A percentile compares a stretch with the other conserved stretches of the same genome.
phyloP scores from a whole-genome alignment of 345 rosid genomes.

The Odontarrhena argentea region DNA sequence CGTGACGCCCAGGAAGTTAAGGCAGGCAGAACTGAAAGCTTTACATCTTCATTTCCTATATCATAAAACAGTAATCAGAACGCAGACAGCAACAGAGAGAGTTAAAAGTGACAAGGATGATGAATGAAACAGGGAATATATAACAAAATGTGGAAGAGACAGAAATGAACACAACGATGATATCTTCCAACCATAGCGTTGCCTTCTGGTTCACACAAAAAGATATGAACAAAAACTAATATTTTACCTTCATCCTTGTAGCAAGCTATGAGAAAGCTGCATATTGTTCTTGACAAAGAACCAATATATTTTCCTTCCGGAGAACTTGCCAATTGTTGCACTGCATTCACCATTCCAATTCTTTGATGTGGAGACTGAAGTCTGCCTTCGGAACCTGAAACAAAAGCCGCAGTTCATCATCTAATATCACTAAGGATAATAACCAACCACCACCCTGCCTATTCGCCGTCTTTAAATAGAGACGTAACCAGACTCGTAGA shows the following conservation, averaged over 20 bases:
- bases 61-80: conserved; percentile 15
- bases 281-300: conserved; percentile 53
- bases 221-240: conserved; percentile 7
- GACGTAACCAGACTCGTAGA: background rate
- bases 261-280: conserved; percentile 68
- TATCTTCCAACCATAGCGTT: conserved; percentile 1
- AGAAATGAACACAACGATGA: conserved; percentile 8
- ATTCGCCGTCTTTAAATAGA: conserved; percentile 2
- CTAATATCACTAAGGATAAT: conserved; percentile 6
- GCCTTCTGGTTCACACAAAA: background rate
- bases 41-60: conserved; percentile 92
- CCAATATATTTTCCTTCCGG: conserved; percentile 84
- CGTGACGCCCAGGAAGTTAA: conserved; percentile 75
- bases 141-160: background rate
- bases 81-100: conserved; percentile 7
- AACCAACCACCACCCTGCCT: conserved; percentile 13
- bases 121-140: background rate
- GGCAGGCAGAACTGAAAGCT: conserved; percentile 73
- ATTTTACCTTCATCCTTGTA: conserved; percentile 83
- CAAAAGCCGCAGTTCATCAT: conserved; percentile 22
- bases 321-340: conserved; percentile 79
- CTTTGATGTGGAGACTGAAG: conserved; percentile 88
- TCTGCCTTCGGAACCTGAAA: conserved; percentile 92
- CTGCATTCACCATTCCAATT: conserved; percentile 78
- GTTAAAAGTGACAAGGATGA: conserved; percentile 14